Conservation (phyloP, 75 land plant genomes). For the Azolla pinnata region DNA sequence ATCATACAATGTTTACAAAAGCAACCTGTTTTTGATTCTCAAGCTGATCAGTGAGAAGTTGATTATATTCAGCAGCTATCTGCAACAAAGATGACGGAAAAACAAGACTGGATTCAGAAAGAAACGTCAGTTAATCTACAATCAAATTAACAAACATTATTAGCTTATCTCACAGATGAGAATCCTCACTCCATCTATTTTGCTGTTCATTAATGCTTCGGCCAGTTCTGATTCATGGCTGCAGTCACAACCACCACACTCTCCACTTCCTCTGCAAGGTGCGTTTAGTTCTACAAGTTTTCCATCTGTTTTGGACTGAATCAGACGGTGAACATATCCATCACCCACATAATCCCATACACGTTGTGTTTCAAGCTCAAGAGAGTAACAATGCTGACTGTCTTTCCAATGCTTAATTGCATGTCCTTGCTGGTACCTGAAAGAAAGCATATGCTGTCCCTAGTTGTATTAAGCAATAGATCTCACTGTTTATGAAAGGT, state of each 20-base stretch:
- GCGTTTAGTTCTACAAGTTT: constrained; percentile 77
- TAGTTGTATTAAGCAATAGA: not conserved
- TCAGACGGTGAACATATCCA: constrained; percentile 92
- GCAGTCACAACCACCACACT: constrained; percentile 54
- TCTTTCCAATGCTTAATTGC: constrained; percentile 92
- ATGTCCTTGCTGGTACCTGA: constrained; percentile 84
- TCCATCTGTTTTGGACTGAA: constrained; percentile 95
- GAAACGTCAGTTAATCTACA: not conserved
- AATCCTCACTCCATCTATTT: constrained; percentile 63
- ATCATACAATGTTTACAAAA: not conserved
- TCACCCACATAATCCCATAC: constrained; percentile 99
- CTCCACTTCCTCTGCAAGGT: constrained; percentile 50
- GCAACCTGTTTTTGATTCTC: constrained; percentile 83
- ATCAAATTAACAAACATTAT: no score
- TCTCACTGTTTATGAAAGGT: not conserved
- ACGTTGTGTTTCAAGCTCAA: constrained; percentile 86
- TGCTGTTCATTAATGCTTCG: constrained; percentile 56
- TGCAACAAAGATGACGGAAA: constrained; percentile 17
- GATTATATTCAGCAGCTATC: constrained; percentile 77
- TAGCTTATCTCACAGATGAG: not conserved
- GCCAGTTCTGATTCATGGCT: constrained; percentile 41
- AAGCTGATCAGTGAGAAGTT: constrained; percentile 64
- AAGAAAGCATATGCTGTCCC: constrained; percentile 5
- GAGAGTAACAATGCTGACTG: constrained; percentile 91
- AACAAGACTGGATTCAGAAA: not conserved